phyloP scores from a whole-genome alignment of 2,329 filamentous ascomycete genomes.

The Trichocomaceae sp. region DNA sequence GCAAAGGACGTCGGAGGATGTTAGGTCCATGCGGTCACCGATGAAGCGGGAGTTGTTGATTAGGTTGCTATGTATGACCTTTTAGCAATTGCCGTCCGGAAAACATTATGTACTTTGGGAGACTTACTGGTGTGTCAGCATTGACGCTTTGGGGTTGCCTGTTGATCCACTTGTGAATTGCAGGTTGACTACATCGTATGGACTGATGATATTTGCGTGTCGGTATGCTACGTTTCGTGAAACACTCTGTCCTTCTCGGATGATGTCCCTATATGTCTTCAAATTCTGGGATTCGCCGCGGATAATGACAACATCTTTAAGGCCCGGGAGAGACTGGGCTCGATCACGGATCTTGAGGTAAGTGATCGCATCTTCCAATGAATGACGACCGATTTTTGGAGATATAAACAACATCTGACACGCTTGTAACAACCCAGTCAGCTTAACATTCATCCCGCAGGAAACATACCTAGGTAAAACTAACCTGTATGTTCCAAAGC shows the following conservation, averaged over 20 bases:
- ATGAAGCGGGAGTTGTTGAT: constrained; percentile 64
- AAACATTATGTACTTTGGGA: too few species aligned
- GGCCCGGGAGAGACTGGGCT: background rate
- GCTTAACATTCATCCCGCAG: too few species aligned
- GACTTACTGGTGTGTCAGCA: constrained; percentile 63
- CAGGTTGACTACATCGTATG: constrained; percentile 64
- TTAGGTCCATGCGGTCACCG: constrained; percentile 67
- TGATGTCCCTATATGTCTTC: constrained; percentile 54
- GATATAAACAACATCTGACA: constrained; percentile 70
- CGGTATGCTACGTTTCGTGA: constrained; percentile 47
- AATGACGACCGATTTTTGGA: constrained; percentile 58
- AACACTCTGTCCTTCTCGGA: constrained; percentile 46
- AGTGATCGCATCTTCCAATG: constrained; percentile 45
- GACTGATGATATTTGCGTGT: constrained; percentile 50
- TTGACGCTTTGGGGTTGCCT: constrained; percentile 65
- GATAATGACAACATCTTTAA: constrained; percentile 55
- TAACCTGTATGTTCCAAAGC: constrained; percentile 63
- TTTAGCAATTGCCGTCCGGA: too few species aligned
- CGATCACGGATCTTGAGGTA: constrained; percentile 46
- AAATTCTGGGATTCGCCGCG: constrained; percentile 50
- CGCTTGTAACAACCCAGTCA: constrained; percentile 43
- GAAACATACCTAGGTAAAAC: constrained; percentile 16
- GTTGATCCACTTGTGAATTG: constrained; percentile 73
- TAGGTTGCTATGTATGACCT: constrained; percentile 30
- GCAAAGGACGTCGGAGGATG: constrained; percentile 61